These are phyloP conservation scores for Sugiyamaella sp. DNA, from an alignment of 1,139 yeast species.

Conservation along the genomic window DNA sequence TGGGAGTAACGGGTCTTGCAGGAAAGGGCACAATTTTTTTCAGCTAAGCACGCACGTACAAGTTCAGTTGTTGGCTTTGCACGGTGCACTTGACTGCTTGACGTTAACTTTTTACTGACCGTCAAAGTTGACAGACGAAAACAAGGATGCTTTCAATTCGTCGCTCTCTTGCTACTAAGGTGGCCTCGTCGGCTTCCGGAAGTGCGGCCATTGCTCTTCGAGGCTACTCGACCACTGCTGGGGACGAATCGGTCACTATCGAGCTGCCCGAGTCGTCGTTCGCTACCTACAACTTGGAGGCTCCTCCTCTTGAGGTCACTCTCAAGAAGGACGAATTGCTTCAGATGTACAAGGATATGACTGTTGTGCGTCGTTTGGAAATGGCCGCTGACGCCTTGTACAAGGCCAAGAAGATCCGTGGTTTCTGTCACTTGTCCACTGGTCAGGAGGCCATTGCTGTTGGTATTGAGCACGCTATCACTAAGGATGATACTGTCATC, in stretches of 20 bases:
- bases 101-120: no score
- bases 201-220: slow-evolving; percentile 6
- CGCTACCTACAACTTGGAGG: slow-evolving; percentile 76
- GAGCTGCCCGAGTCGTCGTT: slow-evolving; percentile 79
- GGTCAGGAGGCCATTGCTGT: slow-evolving; percentile 99
- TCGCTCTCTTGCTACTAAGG: background rate
- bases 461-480: slow-evolving; percentile 94
- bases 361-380: slow-evolving; percentile 91
- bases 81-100: no score
- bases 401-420: slow-evolving; percentile 97
- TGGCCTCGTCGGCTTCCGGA: background rate
- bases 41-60: no score
- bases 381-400: slow-evolving; percentile 98
- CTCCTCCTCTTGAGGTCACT: slow-evolving; percentile 69
- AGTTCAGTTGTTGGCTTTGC: no score
- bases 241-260: slow-evolving; percentile 36
- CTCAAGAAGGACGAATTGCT: slow-evolving; percentile 79
- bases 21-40: no score
- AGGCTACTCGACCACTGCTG: slow-evolving; percentile 2
- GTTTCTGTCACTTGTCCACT: slow-evolving; percentile 97
- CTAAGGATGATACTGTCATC: slow-evolving; percentile 80
- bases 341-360: slow-evolving; percentile 97
- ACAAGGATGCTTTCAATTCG: slow-evolving; percentile 14
- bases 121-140: no score
- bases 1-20: no score